A percentile compares a stretch with the other conserved stretches of the same genome.
Conservation (phyloP, 768 basidiomycete species). For the Lactarius deliciosus region DNA sequence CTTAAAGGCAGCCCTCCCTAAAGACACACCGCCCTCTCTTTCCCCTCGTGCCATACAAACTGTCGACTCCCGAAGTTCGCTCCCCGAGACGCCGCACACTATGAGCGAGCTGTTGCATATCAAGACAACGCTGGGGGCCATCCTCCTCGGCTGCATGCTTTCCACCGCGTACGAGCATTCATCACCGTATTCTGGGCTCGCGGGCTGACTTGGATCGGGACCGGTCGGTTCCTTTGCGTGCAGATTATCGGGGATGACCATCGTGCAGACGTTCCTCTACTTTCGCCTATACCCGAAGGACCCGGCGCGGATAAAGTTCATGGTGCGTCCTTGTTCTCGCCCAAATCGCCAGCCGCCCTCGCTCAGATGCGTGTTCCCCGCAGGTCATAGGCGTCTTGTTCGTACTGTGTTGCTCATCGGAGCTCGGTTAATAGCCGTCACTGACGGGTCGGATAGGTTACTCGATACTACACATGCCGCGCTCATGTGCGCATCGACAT, state of each 20-base stretch:
- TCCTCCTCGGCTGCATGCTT: conserved; percentile 14
- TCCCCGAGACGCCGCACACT: background rate
- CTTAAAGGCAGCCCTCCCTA: background rate
- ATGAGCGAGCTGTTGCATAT: background rate
- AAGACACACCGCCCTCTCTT: too few species aligned
- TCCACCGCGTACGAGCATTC: conserved; percentile 5
- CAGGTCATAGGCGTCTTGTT: conserved; percentile 7
- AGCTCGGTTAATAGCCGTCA: background rate
- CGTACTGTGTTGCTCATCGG: background rate
- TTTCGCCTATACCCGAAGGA: conserved; percentile 21
- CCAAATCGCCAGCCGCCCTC: background rate
- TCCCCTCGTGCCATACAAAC: background rate
- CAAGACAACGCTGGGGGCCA: conserved; percentile 19
- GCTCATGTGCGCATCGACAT: conserved; percentile 18
- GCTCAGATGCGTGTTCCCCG: background rate
- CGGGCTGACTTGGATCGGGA: too few species aligned
- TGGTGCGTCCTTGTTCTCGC: background rate
- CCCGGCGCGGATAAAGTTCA: conserved; percentile 1
- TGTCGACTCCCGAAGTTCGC: background rate
- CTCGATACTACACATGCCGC: conserved; percentile 16
- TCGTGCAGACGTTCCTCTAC: conserved; percentile 21
- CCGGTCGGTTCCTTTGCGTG: background rate
- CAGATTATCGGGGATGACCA: conserved; percentile 20
- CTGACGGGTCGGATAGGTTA: conserved; percentile 8
- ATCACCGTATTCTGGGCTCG: too few species aligned